Conservation (phyloP, 192 early-diverging fungal species). For the Coemansia sp. region DNA sequence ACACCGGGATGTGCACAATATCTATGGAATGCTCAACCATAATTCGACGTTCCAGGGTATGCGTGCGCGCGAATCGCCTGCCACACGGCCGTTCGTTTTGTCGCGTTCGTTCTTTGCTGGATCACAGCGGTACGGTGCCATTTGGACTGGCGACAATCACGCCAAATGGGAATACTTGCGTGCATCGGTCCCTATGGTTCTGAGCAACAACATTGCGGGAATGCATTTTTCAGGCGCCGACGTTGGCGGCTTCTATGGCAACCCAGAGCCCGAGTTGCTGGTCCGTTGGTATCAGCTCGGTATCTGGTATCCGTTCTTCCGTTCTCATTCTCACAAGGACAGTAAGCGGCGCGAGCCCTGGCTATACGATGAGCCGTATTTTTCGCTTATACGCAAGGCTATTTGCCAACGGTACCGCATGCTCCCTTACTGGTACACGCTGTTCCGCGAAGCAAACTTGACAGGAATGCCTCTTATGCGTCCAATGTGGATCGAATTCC, state of each 20-base stretch:
- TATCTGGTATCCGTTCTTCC: constrained; percentile 95
- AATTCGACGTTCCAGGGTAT: constrained; percentile 83
- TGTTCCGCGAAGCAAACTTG: constrained; percentile 77
- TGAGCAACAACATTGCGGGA: constrained; percentile 83
- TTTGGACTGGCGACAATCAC: constrained; percentile 98
- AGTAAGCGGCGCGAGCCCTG: constrained; percentile 97
- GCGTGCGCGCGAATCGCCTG: constrained; percentile 56
- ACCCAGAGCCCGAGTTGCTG: constrained; percentile 84
- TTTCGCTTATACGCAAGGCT: constrained; percentile 72
- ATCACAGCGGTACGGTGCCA: constrained; percentile 90
- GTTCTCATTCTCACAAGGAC: constrained; percentile 96
- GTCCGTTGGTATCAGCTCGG: constrained; percentile 96
- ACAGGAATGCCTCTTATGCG: constrained; percentile 83
- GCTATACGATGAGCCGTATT: constrained; percentile 86
- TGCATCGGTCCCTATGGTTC: constrained; percentile 83
- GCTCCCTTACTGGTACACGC: constrained; percentile 90
- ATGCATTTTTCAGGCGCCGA: constrained; percentile 92
- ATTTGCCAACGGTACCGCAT: constrained; percentile 82
- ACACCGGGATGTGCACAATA: constrained; percentile 94
- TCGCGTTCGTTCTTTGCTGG: constrained; percentile 96
- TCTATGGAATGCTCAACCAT: constrained; percentile 88
- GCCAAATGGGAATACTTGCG: constrained; percentile 86
- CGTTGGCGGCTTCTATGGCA: constrained; percentile 96
- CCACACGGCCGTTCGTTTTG: constrained; percentile 86
- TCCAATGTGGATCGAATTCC: constrained; percentile 89